These are phyloP conservation scores for Sugiyamaella boreocaroliniensis DNA, from an alignment of 805 yeast genomes.

Conservation along the genomic window DNA sequence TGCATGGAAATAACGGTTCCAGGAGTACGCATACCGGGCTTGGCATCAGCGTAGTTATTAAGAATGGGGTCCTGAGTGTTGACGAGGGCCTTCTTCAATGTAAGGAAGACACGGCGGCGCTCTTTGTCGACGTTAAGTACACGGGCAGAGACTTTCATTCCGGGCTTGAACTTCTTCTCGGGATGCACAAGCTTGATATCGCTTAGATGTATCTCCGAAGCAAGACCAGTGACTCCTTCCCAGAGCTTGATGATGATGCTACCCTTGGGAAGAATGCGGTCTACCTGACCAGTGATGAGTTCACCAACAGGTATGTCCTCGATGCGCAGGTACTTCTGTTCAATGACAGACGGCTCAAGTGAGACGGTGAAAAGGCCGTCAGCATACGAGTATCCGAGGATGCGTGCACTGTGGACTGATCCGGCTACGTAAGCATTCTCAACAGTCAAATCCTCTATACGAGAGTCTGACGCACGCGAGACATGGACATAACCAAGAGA, in stretches of 20 bases:
- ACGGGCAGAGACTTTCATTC: slow-evolving; percentile 72
- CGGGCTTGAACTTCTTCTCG: slow-evolving; percentile 84
- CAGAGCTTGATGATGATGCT: slow-evolving; percentile 67
- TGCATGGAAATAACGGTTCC: slow-evolving; percentile 71
- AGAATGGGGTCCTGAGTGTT: slow-evolving; percentile 38
- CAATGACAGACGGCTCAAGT: slow-evolving; percentile 56
- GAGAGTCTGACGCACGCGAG: slow-evolving; percentile 50
- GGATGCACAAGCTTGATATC: slow-evolving; percentile 83
- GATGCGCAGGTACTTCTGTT: slow-evolving; percentile 57
- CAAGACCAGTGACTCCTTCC: slow-evolving; percentile 60
- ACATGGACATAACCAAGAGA: slow-evolving; percentile 68
- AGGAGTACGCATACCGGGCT: slow-evolving; percentile 48
- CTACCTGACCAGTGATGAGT: slow-evolving; percentile 45
- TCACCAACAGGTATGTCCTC: slow-evolving; percentile 77
- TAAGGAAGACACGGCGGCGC: slow-evolving; percentile 49
- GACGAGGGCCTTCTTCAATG: slow-evolving; percentile 80
- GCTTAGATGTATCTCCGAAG: slow-evolving; percentile 68
- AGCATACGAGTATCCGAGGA: slow-evolving; percentile 57
- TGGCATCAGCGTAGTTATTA: slow-evolving; percentile 45
- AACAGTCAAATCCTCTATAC: slow-evolving; percentile 27
- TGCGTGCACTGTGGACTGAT: slow-evolving; percentile 67
- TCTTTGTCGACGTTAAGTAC: slow-evolving; percentile 29
- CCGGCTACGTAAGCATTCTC: slow-evolving; percentile 46
- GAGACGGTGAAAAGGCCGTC: slow-evolving; percentile 67
- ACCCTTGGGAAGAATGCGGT: slow-evolving; percentile 48